Percentiles rank a stretch among this genome's conserved stretches.
phyloP scores from a whole-genome alignment of 331 rosid genomes.

The Dryas integrifolia region DNA sequence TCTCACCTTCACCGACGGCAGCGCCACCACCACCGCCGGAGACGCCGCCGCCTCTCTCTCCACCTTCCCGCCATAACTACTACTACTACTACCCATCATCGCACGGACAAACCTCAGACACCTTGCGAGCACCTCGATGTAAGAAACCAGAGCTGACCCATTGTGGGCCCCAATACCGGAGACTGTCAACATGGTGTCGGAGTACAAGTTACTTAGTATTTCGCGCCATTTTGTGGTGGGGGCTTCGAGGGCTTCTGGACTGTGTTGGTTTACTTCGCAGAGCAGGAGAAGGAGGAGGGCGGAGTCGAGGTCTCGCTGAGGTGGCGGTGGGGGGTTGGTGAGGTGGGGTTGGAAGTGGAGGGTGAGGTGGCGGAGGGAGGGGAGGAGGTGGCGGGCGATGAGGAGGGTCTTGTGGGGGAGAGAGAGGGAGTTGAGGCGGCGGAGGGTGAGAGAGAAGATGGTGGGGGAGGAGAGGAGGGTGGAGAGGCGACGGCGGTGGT shows the following conservation, averaged over 20 bases:
- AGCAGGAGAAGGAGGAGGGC: constrained; percentile 63
- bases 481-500: constrained; percentile 59
- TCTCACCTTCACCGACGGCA: constrained; percentile 54
- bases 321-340: constrained; percentile 17
- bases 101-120: constrained; percentile 54
- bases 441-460: constrained; percentile 65
- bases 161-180: constrained; percentile 42
- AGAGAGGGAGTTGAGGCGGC: constrained; percentile 62
- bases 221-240: constrained; percentile 53
- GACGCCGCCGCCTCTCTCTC: constrained; percentile 59
- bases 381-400: constrained; percentile 70
- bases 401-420: constrained; percentile 63
- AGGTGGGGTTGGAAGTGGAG: constrained; percentile 36
- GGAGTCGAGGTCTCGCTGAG: constrained; percentile 58
- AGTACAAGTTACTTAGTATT: constrained; percentile 27
- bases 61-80: constrained; percentile 34
- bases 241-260: constrained; percentile 46
- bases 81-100: constrained; percentile 4
- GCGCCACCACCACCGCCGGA: constrained; percentile 46
- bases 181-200: constrained; percentile 31
- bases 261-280: constrained; percentile 70
- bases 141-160: constrained; percentile 47
- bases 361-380: constrained; percentile 62
- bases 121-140: constrained; percentile 51
- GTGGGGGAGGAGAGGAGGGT: constrained; percentile 63